Conservation (phyloP, 176 grass and related monocot genomes). For the Aegilops speltoides region DNA sequence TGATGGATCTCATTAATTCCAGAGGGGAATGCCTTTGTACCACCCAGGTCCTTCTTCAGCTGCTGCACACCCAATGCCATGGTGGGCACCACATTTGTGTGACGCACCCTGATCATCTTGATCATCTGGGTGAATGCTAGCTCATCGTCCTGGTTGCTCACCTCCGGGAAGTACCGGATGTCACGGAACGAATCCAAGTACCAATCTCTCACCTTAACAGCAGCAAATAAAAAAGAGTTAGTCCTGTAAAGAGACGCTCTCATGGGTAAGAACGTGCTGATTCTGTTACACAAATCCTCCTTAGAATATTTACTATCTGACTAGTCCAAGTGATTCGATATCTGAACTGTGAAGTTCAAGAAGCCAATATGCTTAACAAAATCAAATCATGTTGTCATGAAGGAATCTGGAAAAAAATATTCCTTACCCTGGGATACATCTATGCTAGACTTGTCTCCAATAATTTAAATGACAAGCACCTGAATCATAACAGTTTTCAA, state of each 20-base stretch:
- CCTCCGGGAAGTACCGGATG: slow-evolving; percentile 69
- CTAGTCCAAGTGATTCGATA: neutral
- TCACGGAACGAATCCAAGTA: slow-evolving; percentile 85
- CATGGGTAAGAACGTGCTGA: neutral
- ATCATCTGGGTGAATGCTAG: slow-evolving; percentile 87
- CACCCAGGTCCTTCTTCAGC: slow-evolving; percentile 69
- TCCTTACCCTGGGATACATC: no score
- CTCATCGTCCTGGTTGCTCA: slow-evolving; percentile 52
- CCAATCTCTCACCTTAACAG: slow-evolving; percentile 76
- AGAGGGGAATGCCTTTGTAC: slow-evolving; percentile 30
- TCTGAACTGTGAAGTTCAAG: slow-evolving; percentile 9
- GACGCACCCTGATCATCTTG: slow-evolving; percentile 83
- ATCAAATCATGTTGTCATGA: slow-evolving; percentile 2
- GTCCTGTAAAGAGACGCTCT: neutral
- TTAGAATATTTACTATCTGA: slow-evolving; percentile 23
- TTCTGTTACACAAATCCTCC: neutral
- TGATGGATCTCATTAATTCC: slow-evolving; percentile 75
- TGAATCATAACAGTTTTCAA: neutral
- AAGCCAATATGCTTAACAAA: neutral
- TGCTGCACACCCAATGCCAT: slow-evolving; percentile 92
- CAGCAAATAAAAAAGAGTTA: neutral
- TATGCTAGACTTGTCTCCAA: neutral
- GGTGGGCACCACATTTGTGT: slow-evolving; percentile 88
- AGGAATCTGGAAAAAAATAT: neutral
- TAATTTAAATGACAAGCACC: neutral